Base-by-base conservation (phyloP, 2,329 filamentous ascomycete species). In the Nigrospora oryzae region DNA sequence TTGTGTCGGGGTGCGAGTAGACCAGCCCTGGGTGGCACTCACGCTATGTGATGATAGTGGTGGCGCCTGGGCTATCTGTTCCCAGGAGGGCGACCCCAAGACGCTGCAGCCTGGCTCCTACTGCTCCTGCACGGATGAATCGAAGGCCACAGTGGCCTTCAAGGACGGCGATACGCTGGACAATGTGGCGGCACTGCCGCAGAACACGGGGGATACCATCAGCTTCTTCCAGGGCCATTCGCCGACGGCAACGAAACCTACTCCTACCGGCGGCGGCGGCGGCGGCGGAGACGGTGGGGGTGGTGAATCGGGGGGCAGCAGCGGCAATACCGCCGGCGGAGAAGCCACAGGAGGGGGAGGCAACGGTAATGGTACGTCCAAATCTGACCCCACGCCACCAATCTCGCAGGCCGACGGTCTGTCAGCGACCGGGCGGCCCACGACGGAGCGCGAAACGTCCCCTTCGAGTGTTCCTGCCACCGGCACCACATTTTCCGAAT, bases 141-240 rank as follows among this genome's bases (percentile, higher is more conserved):
- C 51, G 8, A 41, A 46, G n/a, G 48, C 50, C n/a, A 54, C 53
- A 3, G 40, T 51, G 2, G 52, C 53, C 4, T 54, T 58, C 44
- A 52, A 35, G n/a, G 49, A 51, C 45, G n/a, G 47, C 15, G 19
- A 19, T 15, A 30, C 15, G 16, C 47, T 58, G 16, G 7, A 42
- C 12, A 49, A 42, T 3, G 37, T 53, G 17, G 52, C 43, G 2
- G 49, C 49, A 16, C 46, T 58, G 16, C 56, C 56, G 10, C 17
- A 42, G 28, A 43, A 15, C 23, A 49, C 43, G 0, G 53, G 56
- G 2, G 48, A 53, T 5, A 51, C 43, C 15, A 54, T 58, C 35
- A 45, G 49, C 35, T 51, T 48, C 43, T 51, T 51, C 38, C 36
- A 16, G 5, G 48, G 46, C 15, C 39, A 51, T 31, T 39, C 33